Evolutionary conservation across 352 stramenopile genomes (phyloP), one percentile per base, ranked within the genome.

Genomic region (Hyaloperonospora brassicae): DNA sequence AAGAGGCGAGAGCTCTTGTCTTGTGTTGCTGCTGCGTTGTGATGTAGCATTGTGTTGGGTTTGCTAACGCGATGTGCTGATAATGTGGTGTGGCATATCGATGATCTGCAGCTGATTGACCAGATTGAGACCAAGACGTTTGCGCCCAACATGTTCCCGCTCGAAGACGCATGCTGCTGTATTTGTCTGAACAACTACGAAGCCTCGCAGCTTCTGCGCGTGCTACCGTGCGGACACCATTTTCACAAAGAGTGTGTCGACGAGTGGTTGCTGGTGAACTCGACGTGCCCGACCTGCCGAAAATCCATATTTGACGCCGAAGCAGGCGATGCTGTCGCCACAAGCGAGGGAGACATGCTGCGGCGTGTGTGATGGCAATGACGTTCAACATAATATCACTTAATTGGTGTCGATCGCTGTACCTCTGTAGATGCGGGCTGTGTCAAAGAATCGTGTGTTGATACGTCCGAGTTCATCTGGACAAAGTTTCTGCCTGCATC

Each of bases 181-280:
- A 95, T 97, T 59, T 97, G 88, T 48, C 57, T 96, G 21, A 93
- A 89, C 56, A 74, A 96, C 40, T 97, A 96, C 62, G 80, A 89
- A 39, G 11, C 55, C 0, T 70, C 85, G 21, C 94, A 99, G 67
- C 67, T 88, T 11, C 72, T 98, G 27, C 82, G 94, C 38, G 76
- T 98, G 31, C 68, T 99, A 52, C 93, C 93, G 10, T 99, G 96
- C 62, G 59, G 83, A n/a, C 96, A 99, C 67, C 84, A 95, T 59
- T 98, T 98, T 67, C 84, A 94, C 62, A 87, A 88, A 59, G 83
- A 93, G n/a, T 95, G 85, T 50, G 80, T 94, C 30, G 85, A 95
- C 66, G 83, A 92, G 62, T 95, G 85, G 85, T 72, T 95, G 12
- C 39, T 89, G 25, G 85, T 94, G 49, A 93, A 95, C 56, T 84